These are phyloP conservation scores for Trametopsis cervina DNA, from an alignment of 768 basidiomycete genomes.

Conservation along the genomic window DNA sequence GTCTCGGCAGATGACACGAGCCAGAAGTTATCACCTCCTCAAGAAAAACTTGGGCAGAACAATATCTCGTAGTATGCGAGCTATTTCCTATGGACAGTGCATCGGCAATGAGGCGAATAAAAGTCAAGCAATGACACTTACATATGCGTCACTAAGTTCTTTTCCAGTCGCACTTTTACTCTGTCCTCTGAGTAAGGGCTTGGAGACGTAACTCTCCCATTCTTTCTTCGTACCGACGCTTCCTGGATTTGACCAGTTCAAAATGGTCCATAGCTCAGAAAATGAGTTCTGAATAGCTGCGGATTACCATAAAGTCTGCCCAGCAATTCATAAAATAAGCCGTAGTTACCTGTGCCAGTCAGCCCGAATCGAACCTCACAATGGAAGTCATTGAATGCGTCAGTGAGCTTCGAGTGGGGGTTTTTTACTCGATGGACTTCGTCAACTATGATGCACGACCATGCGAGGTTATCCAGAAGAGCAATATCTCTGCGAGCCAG, in stretches of 20 bases:
- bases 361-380: constrained; percentile 73
- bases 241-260: constrained; percentile 89
- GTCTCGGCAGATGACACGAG: neutral
- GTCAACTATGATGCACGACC: constrained; percentile 75
- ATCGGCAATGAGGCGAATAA: neutral
- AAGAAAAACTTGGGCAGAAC: constrained; percentile 81
- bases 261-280: constrained; percentile 84
- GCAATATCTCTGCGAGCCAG: constrained; percentile 67
- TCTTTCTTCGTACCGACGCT: constrained; percentile 63
- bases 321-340: constrained; percentile 6
- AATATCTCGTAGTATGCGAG: constrained; percentile 52
- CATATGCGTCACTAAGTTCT: constrained; percentile 47
- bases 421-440: constrained; percentile 93
- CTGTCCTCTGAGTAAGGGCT: constrained; percentile 64
- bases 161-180: constrained; percentile 57
- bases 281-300: constrained; percentile 85
- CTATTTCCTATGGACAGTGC: constrained; percentile 40
- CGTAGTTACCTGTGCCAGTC: constrained; percentile 55
- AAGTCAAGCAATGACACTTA: constrained; percentile 22
- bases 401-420: constrained; percentile 52
- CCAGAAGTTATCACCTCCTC: constrained; percentile 44
- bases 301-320: neutral
- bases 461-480: constrained; percentile 57
- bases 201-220: constrained; percentile 69
- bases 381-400: constrained; percentile 63